A percentile compares a stretch with the other conserved stretches of the same genome.
Conservation (phyloP, 352 stramenopile genomes). For the Phytophthora syringae region DNA sequence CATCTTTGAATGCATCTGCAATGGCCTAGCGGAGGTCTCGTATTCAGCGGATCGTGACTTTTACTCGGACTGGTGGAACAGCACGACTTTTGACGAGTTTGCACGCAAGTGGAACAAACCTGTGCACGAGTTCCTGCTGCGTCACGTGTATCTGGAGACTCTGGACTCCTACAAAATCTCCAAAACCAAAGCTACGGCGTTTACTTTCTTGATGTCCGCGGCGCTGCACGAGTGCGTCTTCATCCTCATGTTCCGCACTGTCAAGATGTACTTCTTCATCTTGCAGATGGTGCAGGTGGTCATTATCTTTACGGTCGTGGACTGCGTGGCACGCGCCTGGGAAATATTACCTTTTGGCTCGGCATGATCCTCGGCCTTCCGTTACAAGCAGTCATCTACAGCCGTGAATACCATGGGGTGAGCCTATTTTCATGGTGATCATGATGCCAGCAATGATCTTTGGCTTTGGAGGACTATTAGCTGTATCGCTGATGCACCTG, state of each 20-base stretch:
- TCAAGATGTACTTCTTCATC: conserved; percentile 94
- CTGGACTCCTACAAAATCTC: conserved; percentile 78
- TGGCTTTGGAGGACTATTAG: conserved; percentile 57
- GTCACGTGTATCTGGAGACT: conserved; percentile 85
- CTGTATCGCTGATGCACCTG: conserved; percentile 57
- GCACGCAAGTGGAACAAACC: conserved; percentile 97
- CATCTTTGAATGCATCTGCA: conserved; percentile 97
- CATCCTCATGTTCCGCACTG: conserved; percentile 93
- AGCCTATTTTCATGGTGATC: conserved; percentile 81
- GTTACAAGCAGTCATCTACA: conserved; percentile 83
- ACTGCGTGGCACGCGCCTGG: conserved; percentile 71
- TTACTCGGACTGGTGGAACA: conserved; percentile 99
- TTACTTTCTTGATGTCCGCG: conserved; percentile 95
- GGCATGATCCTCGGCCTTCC: conserved; percentile 79
- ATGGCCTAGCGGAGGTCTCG: conserved; percentile 94
- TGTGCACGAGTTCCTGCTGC: conserved; percentile 95
- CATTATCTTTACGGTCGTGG: conserved; percentile 87
- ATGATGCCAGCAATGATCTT: conserved; percentile 81
- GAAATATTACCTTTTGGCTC: conserved; percentile 87
- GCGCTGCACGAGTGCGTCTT: conserved; percentile 96
- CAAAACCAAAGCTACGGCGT: conserved; percentile 79
- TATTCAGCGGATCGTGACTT: conserved; percentile 93
- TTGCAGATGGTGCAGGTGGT: conserved; percentile 96
- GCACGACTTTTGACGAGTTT: conserved; percentile 92
- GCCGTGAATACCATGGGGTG: conserved; percentile 80